Percentiles rank a stretch among this genome's conserved stretches.
These are phyloP conservation scores for Carex myosuroides DNA, from an alignment of 176 grass and related monocot species.

Conservation along the genomic window DNA sequence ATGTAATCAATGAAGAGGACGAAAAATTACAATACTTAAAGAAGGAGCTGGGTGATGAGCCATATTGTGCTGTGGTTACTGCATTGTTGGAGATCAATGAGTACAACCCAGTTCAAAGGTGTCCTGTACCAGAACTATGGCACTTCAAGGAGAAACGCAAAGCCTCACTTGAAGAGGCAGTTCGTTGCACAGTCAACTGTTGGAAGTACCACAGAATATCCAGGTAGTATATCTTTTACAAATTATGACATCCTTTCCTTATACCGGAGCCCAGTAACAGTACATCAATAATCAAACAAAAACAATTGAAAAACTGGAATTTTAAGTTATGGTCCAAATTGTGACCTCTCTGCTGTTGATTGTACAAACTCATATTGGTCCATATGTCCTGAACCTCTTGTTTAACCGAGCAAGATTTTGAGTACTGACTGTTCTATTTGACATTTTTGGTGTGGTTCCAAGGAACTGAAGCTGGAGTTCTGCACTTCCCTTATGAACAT, in stretches of 20 bases:
- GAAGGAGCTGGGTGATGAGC: slow-evolving; percentile 35
- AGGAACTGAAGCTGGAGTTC: slow-evolving; percentile 3
- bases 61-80: slow-evolving; percentile 38
- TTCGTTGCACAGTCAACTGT: slow-evolving; percentile 25
- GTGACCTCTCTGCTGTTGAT: neutral
- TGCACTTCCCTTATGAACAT: neutral
- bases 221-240: slow-evolving; percentile 2
- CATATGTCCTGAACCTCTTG: neutral
- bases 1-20: slow-evolving; percentile 52
- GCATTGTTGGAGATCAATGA: slow-evolving; percentile 43
- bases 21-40: slow-evolving; percentile 39
- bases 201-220: slow-evolving; percentile 26
- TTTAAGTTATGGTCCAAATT: neutral
- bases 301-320: neutral
- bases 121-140: slow-evolving; percentile 45
- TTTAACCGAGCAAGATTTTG: neutral
- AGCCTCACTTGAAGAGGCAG: slow-evolving; percentile 28
- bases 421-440: neutral
- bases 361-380: slow-evolving; percentile 1
- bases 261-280: neutral
- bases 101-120: slow-evolving; percentile 20
- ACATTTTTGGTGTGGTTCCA: neutral
- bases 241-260: neutral
- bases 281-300: neutral
- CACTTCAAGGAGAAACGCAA: slow-evolving; percentile 37